Evolutionary conservation across 225 moss, liverwort and hornwort genomes (phyloP).

Genomic region (Pseudisothecium myosuroides): DNA sequence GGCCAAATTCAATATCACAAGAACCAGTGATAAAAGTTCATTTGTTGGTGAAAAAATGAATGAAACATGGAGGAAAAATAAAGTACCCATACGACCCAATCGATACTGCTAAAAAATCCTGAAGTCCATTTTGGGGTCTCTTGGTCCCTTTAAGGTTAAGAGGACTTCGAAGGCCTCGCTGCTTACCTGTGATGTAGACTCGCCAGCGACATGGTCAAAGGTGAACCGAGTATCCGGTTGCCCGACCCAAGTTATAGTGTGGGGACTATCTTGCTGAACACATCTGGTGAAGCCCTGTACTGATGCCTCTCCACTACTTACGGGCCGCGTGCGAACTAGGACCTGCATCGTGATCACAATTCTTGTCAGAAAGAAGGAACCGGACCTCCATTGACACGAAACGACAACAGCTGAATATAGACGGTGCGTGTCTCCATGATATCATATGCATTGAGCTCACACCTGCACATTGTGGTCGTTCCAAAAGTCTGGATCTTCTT

Average conservation of each 20-base stretch:
- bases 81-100: not conserved
- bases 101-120: not conserved
- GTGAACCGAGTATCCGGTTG: slow-evolving; percentile 52
- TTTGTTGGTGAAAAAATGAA: no score
- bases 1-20: not conserved
- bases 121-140: no score
- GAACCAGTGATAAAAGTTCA: not conserved
- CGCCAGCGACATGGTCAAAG: slow-evolving; percentile 58
- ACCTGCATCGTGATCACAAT: slow-evolving; percentile 19
- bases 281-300: slow-evolving; percentile 20
- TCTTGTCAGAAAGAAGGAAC: not conserved
- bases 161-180: not conserved
- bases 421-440: not conserved
- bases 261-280: slow-evolving; percentile 42
- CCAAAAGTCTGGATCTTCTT: slow-evolving; percentile 56
- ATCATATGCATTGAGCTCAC: not conserved
- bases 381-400: not conserved
- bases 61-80: no score
- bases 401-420: not conserved
- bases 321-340: slow-evolving; percentile 40
- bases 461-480: slow-evolving; percentile 64
- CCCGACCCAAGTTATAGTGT: slow-evolving; percentile 48
- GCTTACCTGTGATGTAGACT: slow-evolving; percentile 44
- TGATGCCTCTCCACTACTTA: slow-evolving; percentile 24
- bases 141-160: not conserved